Conservation (phyloP, 768 basidiomycete species). For the Suillus paluster region DNA sequence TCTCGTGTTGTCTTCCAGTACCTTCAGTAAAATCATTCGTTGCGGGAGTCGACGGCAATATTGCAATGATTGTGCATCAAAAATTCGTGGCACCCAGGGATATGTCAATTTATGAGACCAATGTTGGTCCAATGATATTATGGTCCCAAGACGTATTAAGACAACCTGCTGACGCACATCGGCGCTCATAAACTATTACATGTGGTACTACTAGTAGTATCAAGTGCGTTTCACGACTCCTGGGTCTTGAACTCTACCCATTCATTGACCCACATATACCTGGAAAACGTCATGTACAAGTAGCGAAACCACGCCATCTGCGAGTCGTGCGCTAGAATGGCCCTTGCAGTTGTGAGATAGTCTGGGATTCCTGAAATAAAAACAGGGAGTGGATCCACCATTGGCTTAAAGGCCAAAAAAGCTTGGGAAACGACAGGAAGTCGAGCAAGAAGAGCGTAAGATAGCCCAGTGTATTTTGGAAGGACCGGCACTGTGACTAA, state of each 20-base stretch:
- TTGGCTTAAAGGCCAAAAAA: conserved; percentile 11
- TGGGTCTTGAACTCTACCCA: conserved; percentile 56
- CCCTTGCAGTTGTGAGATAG: conserved; percentile 60
- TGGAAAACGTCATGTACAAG: conserved; percentile 77
- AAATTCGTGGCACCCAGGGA: too few species aligned
- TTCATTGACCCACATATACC: conserved; percentile 94
- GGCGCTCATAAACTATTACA: too few species aligned
- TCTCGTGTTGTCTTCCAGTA: too few species aligned
- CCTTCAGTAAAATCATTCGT: too few species aligned
- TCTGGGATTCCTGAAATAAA: conserved; percentile 61
- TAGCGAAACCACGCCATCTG: conserved; percentile 92
- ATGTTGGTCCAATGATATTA: too few species aligned
- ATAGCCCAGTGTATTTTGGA: conserved; percentile 64
- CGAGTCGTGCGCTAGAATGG: conserved; percentile 73
- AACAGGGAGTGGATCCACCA: conserved; percentile 25
- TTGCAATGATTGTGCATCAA: too few species aligned
- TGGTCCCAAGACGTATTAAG: too few species aligned
- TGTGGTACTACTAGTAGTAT: neutral
- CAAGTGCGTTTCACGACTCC: neutral
- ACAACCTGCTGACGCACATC: too few species aligned
- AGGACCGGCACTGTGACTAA: conserved; percentile 61
- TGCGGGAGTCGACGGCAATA: too few species aligned
- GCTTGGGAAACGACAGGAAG: conserved; percentile 36
- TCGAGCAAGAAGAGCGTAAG: conserved; percentile 57
- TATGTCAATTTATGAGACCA: too few species aligned